phyloP scores from a whole-genome alignment of 2,329 filamentous ascomycete species.

The Coniochaeta prunicola region DNA sequence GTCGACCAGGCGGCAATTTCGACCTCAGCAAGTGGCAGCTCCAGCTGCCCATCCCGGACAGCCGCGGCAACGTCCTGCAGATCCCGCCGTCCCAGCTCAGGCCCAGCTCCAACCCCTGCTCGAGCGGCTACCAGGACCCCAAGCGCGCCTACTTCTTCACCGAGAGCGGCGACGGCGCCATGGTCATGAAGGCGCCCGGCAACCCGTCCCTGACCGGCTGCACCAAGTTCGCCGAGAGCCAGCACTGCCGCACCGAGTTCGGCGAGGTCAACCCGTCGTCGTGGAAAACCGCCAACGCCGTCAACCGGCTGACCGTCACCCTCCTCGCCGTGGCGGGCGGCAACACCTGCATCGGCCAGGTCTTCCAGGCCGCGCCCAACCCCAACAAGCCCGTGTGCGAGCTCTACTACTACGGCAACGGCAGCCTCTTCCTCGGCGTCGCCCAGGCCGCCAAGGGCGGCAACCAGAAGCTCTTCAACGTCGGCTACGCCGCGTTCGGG shows the following conservation, averaged over 20 bases:
- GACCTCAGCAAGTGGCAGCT: slow-evolving; percentile 26
- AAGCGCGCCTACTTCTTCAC: slow-evolving; percentile 26
- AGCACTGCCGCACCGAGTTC: slow-evolving; percentile 34
- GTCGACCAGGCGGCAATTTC: slow-evolving; percentile 22
- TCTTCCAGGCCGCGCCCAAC: slow-evolving; percentile 27
- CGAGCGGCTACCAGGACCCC: slow-evolving; percentile 20
- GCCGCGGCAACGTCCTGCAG: slow-evolving; percentile 13
- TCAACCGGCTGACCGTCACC: slow-evolving; percentile 23
- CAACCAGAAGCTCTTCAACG: slow-evolving; percentile 19
- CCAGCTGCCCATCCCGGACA: slow-evolving; percentile 28
- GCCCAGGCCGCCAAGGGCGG: slow-evolving; percentile 24
- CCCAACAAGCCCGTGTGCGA: slow-evolving; percentile 31
- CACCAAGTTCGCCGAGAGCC: slow-evolving; percentile 29
- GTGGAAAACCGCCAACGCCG: slow-evolving; percentile 21
- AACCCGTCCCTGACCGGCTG: slow-evolving; percentile 21
- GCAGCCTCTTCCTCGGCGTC: slow-evolving; percentile 28
- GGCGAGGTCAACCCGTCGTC: slow-evolving; percentile 25
- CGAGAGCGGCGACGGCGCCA: slow-evolving; percentile 20
- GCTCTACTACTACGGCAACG: slow-evolving; percentile 27
- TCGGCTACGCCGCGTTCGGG: slow-evolving; percentile 24
- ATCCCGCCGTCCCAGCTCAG: slow-evolving; percentile 22
- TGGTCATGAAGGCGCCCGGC: slow-evolving; percentile 32
- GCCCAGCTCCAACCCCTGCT: slow-evolving; percentile 17
- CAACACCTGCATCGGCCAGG: slow-evolving; percentile 30
- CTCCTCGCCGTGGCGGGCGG: slow-evolving; percentile 18